phyloP scores from a whole-genome alignment of 2,329 filamentous ascomycete genomes.

The Arthroderma sp. region DNA sequence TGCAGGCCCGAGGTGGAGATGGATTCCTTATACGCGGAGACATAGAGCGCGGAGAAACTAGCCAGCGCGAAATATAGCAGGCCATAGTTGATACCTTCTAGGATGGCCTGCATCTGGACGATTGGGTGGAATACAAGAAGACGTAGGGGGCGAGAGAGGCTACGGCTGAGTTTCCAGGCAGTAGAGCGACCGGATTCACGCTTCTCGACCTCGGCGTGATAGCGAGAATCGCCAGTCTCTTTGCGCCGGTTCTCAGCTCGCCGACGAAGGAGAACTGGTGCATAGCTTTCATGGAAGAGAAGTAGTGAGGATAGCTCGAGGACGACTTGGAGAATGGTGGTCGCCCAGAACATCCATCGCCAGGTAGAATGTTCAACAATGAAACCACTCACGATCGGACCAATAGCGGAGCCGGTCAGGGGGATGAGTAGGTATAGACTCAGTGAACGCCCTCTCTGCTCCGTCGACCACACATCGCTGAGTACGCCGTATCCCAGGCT shows the following conservation, averaged over 20 bases:
- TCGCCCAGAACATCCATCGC: slow-evolving; percentile 63
- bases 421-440: slow-evolving; percentile 52
- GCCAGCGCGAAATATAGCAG: slow-evolving; percentile 46
- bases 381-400: slow-evolving; percentile 50
- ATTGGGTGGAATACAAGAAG: too few relatives aligned
- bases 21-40: slow-evolving; percentile 41
- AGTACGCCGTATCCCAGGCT: slow-evolving; percentile 32
- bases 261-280: slow-evolving; percentile 15
- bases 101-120: too few relatives aligned
- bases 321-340: slow-evolving; percentile 19
- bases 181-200: too few relatives aligned
- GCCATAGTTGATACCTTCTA: slow-evolving; percentile 35
- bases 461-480: slow-evolving; percentile 45
- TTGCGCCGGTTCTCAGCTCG: slow-evolving; percentile 31
- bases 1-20: slow-evolving; percentile 49
- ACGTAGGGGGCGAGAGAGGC: too few relatives aligned
- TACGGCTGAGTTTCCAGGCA: too few relatives aligned
- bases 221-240: slow-evolving; percentile 34
- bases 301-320: too few relatives aligned
- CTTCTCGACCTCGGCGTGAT: background rate
- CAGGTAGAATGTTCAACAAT: slow-evolving; percentile 52
- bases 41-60: slow-evolving; percentile 46
- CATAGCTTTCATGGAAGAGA: too few relatives aligned
- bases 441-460: slow-evolving; percentile 52
- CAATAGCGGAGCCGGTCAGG: slow-evolving; percentile 53